phyloP scores from a whole-genome alignment of 176 grass and related monocot species.

The Cymbopogon citratus region DNA sequence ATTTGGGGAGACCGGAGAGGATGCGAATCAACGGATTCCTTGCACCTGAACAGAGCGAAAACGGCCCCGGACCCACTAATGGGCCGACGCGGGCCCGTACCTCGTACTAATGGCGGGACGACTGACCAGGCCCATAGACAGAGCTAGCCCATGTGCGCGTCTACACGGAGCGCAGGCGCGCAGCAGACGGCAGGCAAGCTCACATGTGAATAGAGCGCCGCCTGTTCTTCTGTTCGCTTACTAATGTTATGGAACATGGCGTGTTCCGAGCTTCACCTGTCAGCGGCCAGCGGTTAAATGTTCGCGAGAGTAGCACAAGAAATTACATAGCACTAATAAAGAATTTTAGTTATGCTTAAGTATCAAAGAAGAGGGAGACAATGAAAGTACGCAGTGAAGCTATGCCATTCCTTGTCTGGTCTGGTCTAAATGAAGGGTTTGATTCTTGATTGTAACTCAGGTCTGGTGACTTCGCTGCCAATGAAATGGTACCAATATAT shows the following conservation, averaged over 20 bases:
- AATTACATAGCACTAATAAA: background rate
- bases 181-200: constrained; percentile 12
- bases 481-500: background rate
- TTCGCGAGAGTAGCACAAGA: background rate
- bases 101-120: constrained; percentile 12
- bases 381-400: background rate
- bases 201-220: constrained; percentile 26
- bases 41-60: constrained; percentile 14
- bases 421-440: background rate
- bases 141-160: constrained; percentile 32
- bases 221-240: constrained; percentile 19
- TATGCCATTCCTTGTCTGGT: background rate
- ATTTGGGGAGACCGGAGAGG: background rate
- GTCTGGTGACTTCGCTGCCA: background rate
- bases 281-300: background rate
- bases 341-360: background rate
- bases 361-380: background rate
- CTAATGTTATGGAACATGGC: constrained; percentile 18
- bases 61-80: constrained; percentile 2
- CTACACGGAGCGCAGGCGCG: background rate
- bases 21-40: constrained; percentile 14
- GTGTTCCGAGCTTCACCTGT: constrained; percentile 10
- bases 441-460: background rate
- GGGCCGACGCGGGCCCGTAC: background rate
- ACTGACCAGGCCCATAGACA: constrained; percentile 3